Conservation (phyloP, 305 asterid species). For the Ajuga reptans region DNA sequence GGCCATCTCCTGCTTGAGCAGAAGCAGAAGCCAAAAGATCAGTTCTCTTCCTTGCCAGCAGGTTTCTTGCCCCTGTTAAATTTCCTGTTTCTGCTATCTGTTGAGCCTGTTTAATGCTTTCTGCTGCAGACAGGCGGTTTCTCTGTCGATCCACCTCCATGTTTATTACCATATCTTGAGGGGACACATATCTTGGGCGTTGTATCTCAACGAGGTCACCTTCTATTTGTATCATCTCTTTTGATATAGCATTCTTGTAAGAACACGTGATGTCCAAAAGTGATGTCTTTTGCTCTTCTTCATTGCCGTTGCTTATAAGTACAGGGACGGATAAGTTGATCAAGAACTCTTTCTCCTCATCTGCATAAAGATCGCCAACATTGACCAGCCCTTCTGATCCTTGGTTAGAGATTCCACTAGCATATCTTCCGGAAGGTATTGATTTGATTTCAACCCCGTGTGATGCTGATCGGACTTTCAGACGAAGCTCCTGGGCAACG, state of each 20-base stretch:
- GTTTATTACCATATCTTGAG: conserved; percentile 14
- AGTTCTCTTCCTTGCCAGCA: conserved; percentile 21
- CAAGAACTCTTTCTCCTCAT: conserved; percentile 48
- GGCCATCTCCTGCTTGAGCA: conserved; percentile 30
- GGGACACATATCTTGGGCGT: conserved; percentile 18
- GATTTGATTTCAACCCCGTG: conserved; percentile 33
- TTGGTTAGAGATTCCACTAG: conserved; percentile 17
- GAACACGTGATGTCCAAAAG: conserved; percentile 35
- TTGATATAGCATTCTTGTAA: conserved; percentile 24
- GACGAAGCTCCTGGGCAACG: conserved; percentile 34
- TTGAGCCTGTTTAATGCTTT: conserved; percentile 34
- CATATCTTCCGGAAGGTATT: conserved; percentile 39
- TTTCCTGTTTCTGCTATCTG: conserved; percentile 38
- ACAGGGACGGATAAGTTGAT: conserved; percentile 36
- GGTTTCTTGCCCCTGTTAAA: conserved; percentile 19
- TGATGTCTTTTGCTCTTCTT: conserved; percentile 23
- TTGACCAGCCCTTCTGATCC: conserved; percentile 31
- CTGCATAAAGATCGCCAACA: conserved; percentile 50
- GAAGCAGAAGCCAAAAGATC: conserved; percentile 18
- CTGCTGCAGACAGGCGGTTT: conserved; percentile 31
- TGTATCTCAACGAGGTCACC: conserved; percentile 28
- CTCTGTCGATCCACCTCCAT: conserved; percentile 44
- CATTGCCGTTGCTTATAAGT: not conserved
- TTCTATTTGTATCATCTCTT: conserved; percentile 19
- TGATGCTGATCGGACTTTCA: conserved; percentile 30